Conservation (phyloP, 2,329 filamentous ascomycete genomes). For the Colletotrichum spinosum region DNA sequence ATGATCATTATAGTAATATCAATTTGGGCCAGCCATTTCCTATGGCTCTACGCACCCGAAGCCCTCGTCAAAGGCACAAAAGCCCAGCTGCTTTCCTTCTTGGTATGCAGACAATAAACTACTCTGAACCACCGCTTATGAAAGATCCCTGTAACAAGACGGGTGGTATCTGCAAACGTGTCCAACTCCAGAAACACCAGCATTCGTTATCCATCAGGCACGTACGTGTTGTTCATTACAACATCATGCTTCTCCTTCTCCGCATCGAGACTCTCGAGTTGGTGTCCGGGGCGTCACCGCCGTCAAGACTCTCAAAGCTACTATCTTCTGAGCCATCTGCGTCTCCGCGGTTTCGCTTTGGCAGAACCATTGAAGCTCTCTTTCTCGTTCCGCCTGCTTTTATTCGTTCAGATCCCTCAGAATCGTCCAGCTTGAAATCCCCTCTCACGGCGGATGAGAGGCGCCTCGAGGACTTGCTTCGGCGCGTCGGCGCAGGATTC, state of each 20-base stretch:
- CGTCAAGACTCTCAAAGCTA: slow-evolving; percentile 40
- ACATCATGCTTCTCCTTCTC: slow-evolving; percentile 70
- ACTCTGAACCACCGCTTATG: slow-evolving; percentile 9
- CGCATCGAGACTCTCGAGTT: slow-evolving; percentile 52
- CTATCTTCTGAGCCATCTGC: slow-evolving; percentile 46
- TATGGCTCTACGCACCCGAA: slow-evolving; percentile 6
- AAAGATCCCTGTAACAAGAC: slow-evolving; percentile 27
- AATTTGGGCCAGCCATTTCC: slow-evolving; percentile 20
- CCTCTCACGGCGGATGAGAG: slow-evolving; percentile 53
- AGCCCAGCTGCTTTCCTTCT: slow-evolving; percentile 6
- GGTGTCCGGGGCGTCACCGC: slow-evolving; percentile 21
- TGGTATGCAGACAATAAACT: slow-evolving; percentile 28
- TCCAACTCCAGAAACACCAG: slow-evolving; percentile 37
- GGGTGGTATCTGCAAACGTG: slow-evolving; percentile 32
- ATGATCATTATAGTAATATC: slow-evolving; percentile 36
- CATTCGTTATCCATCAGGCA: slow-evolving; percentile 21
- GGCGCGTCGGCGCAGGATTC: slow-evolving; percentile 44
- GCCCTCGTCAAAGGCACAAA: slow-evolving; percentile 12
- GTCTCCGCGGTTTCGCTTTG: slow-evolving; percentile 47
- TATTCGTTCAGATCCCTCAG: slow-evolving; percentile 43
- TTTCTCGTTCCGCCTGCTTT: slow-evolving; percentile 47
- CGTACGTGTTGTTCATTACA: slow-evolving; percentile 52
- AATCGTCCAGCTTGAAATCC: slow-evolving; percentile 46
- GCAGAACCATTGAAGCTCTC: slow-evolving; percentile 55
- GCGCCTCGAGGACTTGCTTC: slow-evolving; percentile 50